Base-by-base conservation (phyloP, 1,284 basidiomycete species). In the Ceratorhiza oryzae-sativae region DNA sequence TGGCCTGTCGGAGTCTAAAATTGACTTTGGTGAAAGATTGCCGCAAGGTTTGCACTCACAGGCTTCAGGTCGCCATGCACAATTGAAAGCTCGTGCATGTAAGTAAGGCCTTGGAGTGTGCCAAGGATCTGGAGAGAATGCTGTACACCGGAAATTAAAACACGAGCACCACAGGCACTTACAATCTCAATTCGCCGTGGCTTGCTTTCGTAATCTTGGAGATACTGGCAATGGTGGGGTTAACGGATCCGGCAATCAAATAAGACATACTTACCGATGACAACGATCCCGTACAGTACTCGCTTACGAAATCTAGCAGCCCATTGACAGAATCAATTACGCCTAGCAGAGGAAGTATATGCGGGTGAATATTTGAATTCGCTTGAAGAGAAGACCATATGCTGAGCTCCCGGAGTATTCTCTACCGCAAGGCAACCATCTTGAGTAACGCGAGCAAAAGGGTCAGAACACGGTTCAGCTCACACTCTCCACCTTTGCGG, bases 21-120 rank as follows among this genome's bases (percentile, higher is more conserved):
- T 6, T 6, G 13, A 6, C 36, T 39, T 39, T 39, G 13, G 6
- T 39, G 36, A 39, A 6, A 13, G 13, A 13, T 39, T 6, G 6
- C 13, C 13, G 36, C 36, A 39, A 39, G 36, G 8, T 39, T 6
- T 39, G 36, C 8, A 39, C 36, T 39, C 36, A 39, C 36, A 39
- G 34, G 18, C 25, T 67, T 67, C n/a, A 67, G 34, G n/a, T 67
- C 63, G 9, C 63, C 63, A 41, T 67, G 63, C 2, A 67, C 63
- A 20, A 67, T 27, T 18, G 48, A 51, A 23, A 67, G 20, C 6
- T 27, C 20, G 49, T 67, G 63, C 49, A 67, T 67, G 23, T 67
- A 13, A 23, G 48, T 15, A 3, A 67, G 32, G 15, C 63, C 63
- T 10, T 30, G 20, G 3, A 67, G 63, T 1, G 36, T 55, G 12